Evolutionary conservation across 2,329 filamentous ascomycete species (phyloP), one percentile per base, ranked within the genome.

Genomic region (Lecanosticta acicola): DNA sequence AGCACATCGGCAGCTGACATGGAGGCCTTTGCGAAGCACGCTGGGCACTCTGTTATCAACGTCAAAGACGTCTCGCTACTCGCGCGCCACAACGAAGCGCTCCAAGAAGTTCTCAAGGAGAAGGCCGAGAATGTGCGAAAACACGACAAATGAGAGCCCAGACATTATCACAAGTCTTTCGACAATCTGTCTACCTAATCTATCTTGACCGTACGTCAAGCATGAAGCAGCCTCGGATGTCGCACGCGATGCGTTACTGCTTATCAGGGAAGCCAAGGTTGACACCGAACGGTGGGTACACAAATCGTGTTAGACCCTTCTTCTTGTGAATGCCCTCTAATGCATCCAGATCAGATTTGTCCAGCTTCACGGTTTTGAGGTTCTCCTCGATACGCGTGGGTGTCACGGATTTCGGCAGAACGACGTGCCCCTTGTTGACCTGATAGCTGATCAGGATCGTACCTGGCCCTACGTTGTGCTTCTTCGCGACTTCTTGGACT

Each of bases 11-110:
- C 61, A 10, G 53, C 54, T 9, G 83, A 86, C 62, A 68, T 86
- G 14, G 81, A 85, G 58, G 72, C 73, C 4, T 84, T 84, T 63
- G 77, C 80, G 10, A 77, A 74, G 69, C 93, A 98, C 68, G 91
- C 87, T 9, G 85, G 86, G 1, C 79, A 91, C 19, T 80, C 79
- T 2, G 90, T 84, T 0, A 78, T 98, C 55, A 87, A 83, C 32
- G 85, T 84, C 0, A 85, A 90, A 41, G 93, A 98, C 63, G 90
- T 97, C 10, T 71, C 97, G 59, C 77, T 98, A 5, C 78, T 98
- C 21, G 83, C 87, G 19, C 76, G 93, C 50, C 81, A 91, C 48
- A 98, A 97, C 59, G 85, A 90, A 46, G 88, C 89, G 14, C 69
- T 98, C 16, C 81, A 90, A 56, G 76, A 76, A 13, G 81, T 97